phyloP scores from a whole-genome alignment of 1,139 yeast species.

The Pichia terricola region DNA sequence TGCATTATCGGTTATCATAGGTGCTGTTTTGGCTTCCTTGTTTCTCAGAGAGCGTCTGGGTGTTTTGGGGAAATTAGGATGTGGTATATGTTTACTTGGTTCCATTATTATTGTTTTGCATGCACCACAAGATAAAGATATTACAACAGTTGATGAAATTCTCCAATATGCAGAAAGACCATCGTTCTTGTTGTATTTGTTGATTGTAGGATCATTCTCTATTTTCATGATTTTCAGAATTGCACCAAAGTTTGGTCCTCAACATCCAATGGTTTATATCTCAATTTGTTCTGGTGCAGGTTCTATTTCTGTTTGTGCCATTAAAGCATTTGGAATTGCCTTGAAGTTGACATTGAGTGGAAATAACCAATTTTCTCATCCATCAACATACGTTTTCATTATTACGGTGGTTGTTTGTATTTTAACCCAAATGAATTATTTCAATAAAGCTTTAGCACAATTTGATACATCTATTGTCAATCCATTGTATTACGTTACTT shows the following conservation, averaged over 20 bases:
- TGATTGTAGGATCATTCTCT: constrained; percentile 55
- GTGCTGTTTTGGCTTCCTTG: constrained; percentile 80
- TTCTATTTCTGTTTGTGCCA: constrained; percentile 83
- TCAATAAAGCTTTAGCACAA: constrained; percentile 88
- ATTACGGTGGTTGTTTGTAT: constrained; percentile 74
- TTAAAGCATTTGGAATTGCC: constrained; percentile 91
- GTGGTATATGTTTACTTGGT: constrained; percentile 84
- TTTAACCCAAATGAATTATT: constrained; percentile 85
- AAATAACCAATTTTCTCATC: constrained; percentile 81
- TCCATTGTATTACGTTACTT: constrained; percentile 84
- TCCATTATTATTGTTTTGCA: constrained; percentile 84
- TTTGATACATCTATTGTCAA: constrained; percentile 89
- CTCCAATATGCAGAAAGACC: constrained; percentile 73
- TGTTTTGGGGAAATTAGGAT: constrained; percentile 84
- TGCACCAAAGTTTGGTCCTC: constrained; percentile 72
- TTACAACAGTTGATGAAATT: constrained; percentile 82
- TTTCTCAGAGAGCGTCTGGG: constrained; percentile 84
- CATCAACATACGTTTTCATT: constrained; percentile 76
- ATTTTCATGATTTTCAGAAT: constrained; percentile 73
- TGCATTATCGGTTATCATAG: constrained; percentile 82
- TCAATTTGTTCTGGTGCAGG: constrained; percentile 89
- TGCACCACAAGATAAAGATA: constrained; percentile 90
- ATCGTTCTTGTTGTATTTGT: constrained; percentile 62
- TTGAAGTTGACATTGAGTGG: constrained; percentile 77
- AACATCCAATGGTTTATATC: constrained; percentile 82